Percentiles rank a stretch among this genome's conserved stretches.
Evolutionary conservation across 1,284 basidiomycete species (phyloP).

Genomic region (Tilletiaria anomala): DNA sequence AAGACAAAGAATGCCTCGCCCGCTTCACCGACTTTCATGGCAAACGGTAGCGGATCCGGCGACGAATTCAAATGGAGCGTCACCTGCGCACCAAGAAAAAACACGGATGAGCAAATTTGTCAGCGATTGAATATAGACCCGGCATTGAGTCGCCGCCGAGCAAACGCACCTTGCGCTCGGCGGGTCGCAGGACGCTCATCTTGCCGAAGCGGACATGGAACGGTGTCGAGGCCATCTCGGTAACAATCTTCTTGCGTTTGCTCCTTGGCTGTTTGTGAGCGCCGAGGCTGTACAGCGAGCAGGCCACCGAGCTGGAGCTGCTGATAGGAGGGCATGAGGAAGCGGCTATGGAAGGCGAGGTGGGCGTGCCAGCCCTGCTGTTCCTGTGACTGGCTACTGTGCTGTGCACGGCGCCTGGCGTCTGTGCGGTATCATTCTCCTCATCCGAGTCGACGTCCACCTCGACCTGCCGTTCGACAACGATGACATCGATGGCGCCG

Average conservation of each 20-base stretch:
- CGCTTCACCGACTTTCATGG: constrained; percentile 97
- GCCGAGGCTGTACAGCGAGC: neutral
- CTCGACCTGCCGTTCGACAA: constrained; percentile 43
- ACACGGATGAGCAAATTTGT: neutral
- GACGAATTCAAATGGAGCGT: constrained; percentile 32
- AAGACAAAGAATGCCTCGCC: constrained; percentile 99
- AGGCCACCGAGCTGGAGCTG: neutral
- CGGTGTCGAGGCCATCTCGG: constrained; percentile 73
- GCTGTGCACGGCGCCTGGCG: neutral
- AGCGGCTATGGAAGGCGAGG: constrained; percentile 4
- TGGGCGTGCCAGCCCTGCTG: constrained; percentile 2
- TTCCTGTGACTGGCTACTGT: neutral
- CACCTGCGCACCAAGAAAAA: constrained; percentile 2
- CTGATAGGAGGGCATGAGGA: neutral
- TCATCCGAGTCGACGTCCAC: constrained; percentile 45
- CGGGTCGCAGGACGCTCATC: constrained; percentile 83
- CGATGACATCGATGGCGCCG: constrained; percentile 40
- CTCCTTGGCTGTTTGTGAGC: constrained; percentile 11
- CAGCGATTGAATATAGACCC: neutral
- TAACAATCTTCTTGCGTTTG: constrained; percentile 10
- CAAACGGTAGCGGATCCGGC: constrained; percentile 60
- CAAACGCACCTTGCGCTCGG: constrained; percentile 68
- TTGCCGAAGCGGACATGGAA: constrained; percentile 98
- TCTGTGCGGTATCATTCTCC: constrained; percentile 4
- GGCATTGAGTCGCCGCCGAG: no score